Base-by-base conservation (phyloP, 192 early-diverging fungal species). In the Podila minutissima region DNA sequence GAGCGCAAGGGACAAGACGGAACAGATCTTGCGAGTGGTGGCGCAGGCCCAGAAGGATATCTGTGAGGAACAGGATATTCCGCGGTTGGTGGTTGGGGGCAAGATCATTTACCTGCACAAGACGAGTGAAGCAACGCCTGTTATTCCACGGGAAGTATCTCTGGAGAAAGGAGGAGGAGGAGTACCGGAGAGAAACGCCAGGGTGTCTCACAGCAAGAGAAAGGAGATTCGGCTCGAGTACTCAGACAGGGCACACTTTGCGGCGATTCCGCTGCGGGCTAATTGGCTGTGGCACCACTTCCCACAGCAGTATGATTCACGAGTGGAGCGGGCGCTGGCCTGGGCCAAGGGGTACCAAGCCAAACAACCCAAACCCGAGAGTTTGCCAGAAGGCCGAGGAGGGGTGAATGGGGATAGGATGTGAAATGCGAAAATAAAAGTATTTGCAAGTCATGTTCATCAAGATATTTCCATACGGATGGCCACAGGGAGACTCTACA, bases 231-330 rank as follows among this genome's bases (percentile, higher is more conserved):
- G 77, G 20, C 75, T 79, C 37, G 83, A 84, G 68, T 72, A 67
- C 50, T 82, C 83, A 31, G 71, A 66, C 51, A 79, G 67, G 31
- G 63, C 60, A 1, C 53, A 74, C 26, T 84, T 84, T 62, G 73
- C 74, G 65, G 73, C 77, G n/a, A 82, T 84, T 26, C 74, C 68
- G 5, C 55, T 84, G 46, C 15, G 77, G 20, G 66, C 41, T 15
- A 84, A 84, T 32, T 84, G 83, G 83, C 35, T 82, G 51, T 84
- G 77, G 67, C 83, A 84, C 60, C 83, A 84, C 38, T 84, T 84
- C 64, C 83, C 83, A 2, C 77, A 84, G 64, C 73, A 81, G 58
- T 84, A 84, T 69, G 83, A 84, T 64, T 82, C 77, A 5, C 63
- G 74, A 0, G 32, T 84, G 6, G 74, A 81, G 61, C 58, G 77